Evolutionary conservation across 805 yeast species (phyloP).

Genomic region (Kuraishia molischiana): DNA sequence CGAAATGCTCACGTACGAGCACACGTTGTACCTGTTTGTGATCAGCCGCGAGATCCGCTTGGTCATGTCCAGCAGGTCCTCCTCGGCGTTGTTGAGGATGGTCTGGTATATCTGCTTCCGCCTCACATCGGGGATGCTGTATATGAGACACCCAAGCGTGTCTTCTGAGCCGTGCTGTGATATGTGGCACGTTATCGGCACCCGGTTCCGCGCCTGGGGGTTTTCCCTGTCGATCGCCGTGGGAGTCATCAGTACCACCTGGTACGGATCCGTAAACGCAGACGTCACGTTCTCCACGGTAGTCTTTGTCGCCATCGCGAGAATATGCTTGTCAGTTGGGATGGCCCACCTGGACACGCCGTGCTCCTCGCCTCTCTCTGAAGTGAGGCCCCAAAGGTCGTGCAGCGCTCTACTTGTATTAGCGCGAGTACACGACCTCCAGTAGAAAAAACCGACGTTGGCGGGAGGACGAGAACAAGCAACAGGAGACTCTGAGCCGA

Average conservation of each 20-base stretch:
- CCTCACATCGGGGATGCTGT: conserved; percentile 25
- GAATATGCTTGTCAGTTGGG: background rate
- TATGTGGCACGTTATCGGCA: conserved; percentile 27
- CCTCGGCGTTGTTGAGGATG: conserved; percentile 30
- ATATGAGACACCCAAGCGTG: conserved; percentile 32
- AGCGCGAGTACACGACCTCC: too few relatives aligned
- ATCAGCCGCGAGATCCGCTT: conserved; percentile 31
- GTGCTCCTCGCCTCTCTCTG: too few relatives aligned
- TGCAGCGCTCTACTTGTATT: too few relatives aligned
- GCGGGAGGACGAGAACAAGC: too few relatives aligned
- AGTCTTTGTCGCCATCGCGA: background rate
- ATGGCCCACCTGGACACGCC: too few relatives aligned
- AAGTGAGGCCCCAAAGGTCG: too few relatives aligned
- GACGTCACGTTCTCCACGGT: conserved; percentile 1
- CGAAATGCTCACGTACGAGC: conserved; percentile 35
- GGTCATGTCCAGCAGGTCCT: conserved; percentile 29
- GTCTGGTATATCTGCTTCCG: conserved; percentile 27
- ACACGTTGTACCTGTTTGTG: conserved; percentile 27
- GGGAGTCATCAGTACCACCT: conserved; percentile 1
- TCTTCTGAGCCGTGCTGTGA: conserved; percentile 20
- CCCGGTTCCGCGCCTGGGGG: conserved; percentile 1
- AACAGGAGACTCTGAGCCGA: too few relatives aligned
- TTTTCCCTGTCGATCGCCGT: background rate
- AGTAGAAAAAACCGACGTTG: too few relatives aligned
- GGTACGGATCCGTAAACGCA: conserved; percentile 3